Percentiles rank a stretch among this genome's conserved stretches.
Conservation (phyloP, 2,329 filamentous ascomycete species). For the Aureobasidium sp. region DNA sequence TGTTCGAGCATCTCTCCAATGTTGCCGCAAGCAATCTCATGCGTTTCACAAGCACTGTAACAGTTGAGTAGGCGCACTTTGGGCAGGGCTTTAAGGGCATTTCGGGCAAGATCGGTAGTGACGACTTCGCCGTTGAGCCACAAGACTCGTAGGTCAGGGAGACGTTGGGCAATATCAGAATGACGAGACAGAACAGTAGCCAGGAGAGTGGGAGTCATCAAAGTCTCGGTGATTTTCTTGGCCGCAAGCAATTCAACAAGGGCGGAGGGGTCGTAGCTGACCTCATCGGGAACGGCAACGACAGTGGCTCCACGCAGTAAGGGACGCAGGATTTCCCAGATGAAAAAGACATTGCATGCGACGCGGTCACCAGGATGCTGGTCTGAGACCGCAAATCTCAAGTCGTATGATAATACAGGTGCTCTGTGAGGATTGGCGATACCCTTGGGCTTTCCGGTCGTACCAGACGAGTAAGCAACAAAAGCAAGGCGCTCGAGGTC, state of each 20-base stretch:
- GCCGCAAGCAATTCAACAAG: constrained; percentile 63
- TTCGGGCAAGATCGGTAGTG: constrained; percentile 65
- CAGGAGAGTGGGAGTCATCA: constrained; percentile 76
- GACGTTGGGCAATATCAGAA: constrained; percentile 54
- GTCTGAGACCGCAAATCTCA: constrained; percentile 65
- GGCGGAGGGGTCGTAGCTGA: constrained; percentile 68
- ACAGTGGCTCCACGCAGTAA: constrained; percentile 70
- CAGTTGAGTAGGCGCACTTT: constrained; percentile 66
- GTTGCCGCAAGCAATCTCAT: constrained; percentile 72
- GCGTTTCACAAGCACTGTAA: constrained; percentile 77
- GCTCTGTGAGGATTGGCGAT: constrained; percentile 74
- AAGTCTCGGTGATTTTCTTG: constrained; percentile 66
- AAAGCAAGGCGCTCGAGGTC: constrained; percentile 70
- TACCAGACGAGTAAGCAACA: constrained; percentile 74
- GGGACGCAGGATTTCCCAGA: constrained; percentile 77
- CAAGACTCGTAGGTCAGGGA: constrained; percentile 61
- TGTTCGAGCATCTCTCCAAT: constrained; percentile 57
- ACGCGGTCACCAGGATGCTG: constrained; percentile 66
- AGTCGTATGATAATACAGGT: constrained; percentile 64
- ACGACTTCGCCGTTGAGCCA: constrained; percentile 83
- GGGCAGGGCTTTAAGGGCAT: constrained; percentile 61
- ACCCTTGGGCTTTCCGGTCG: constrained; percentile 72
- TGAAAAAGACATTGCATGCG: constrained; percentile 83
- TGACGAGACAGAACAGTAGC: constrained; percentile 67
- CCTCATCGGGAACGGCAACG: constrained; percentile 66